phyloP scores from a whole-genome alignment of 352 stramenopile species.

The Thalassiosira hispida region DNA sequence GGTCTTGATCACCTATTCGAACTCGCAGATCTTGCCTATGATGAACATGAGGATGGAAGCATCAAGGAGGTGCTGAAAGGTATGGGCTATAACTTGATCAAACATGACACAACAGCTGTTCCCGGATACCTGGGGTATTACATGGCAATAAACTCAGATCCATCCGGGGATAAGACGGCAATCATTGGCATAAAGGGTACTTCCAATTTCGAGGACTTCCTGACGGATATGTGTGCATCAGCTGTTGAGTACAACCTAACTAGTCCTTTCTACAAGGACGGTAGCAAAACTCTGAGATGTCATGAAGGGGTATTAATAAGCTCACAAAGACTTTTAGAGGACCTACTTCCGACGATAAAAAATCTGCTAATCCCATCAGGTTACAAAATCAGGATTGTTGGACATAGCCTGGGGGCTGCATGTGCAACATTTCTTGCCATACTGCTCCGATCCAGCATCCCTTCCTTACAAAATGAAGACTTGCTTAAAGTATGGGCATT shows the following conservation, averaged over 20 bases:
- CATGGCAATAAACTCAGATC: conserved; percentile 38
- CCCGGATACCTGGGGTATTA: conserved; percentile 65
- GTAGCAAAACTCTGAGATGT: conserved; percentile 34
- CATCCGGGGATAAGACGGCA: conserved; percentile 33
- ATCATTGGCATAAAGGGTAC: conserved; percentile 68
- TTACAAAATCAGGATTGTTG: conserved; percentile 58
- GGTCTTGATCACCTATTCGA: conserved; percentile 52
- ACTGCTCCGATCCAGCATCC: conserved; percentile 48
- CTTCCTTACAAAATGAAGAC: conserved; percentile 22
- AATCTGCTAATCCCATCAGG: conserved; percentile 52
- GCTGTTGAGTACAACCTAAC: conserved; percentile 34
- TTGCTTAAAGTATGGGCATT: conserved; percentile 54
- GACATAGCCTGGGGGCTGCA: conserved; percentile 61
- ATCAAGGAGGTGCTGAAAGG: conserved; percentile 23
- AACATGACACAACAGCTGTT: conserved; percentile 53
- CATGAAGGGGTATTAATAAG: conserved; percentile 63
- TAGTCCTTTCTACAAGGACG: conserved; percentile 35
- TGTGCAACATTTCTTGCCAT: conserved; percentile 53
- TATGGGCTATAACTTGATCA: conserved; percentile 39
- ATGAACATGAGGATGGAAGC: conserved; percentile 39
- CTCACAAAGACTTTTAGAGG: conserved; percentile 40
- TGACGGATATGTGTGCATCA: conserved; percentile 56
- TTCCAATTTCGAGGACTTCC: conserved; percentile 57
- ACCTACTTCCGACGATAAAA: conserved; percentile 52
- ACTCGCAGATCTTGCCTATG: conserved; percentile 62